Conservation (phyloP, 768 basidiomycete species). For the Ephemerocybe angulata region DNA sequence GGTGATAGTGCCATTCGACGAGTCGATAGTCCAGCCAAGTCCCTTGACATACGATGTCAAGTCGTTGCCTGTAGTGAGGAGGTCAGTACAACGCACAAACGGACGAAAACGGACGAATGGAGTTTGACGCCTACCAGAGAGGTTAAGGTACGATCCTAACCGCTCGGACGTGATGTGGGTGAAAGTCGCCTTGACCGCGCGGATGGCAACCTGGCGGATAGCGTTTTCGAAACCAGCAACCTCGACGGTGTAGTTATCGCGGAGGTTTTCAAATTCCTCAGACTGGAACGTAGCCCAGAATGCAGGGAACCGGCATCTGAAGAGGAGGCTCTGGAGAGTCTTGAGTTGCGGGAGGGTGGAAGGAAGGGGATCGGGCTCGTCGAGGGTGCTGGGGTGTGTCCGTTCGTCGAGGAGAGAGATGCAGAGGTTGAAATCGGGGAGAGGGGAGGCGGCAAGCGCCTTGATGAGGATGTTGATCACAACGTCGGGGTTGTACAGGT, state of each 20-base stretch:
- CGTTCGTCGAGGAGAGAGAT: conserved; percentile 88
- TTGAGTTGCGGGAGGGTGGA: conserved; percentile 65
- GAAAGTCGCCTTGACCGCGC: conserved; percentile 76
- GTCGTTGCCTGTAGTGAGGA: conserved; percentile 41
- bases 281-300: conserved; percentile 81
- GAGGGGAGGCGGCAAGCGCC: conserved; percentile 77
- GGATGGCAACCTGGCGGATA: conserved; percentile 72
- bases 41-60: conserved; percentile 57
- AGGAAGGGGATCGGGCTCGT: conserved; percentile 82
- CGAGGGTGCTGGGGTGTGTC: conserved; percentile 47
- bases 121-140: conserved; percentile 43
- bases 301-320: conserved; percentile 81
- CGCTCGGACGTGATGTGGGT: conserved; percentile 66
- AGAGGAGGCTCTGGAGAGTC: conserved; percentile 64
- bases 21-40: conserved; percentile 65
- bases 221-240: conserved; percentile 79
- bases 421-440: conserved; percentile 93
- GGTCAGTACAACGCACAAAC: background rate
- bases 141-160: conserved; percentile 66
- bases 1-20: conserved; percentile 50
- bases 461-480: conserved; percentile 94
- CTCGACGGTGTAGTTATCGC: conserved; percentile 86
- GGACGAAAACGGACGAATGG: conserved; percentile 8
- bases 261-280: conserved; percentile 60
- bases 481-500: conserved; percentile 89